Evolutionary conservation across 192 early-diverging fungal genomes (phyloP).

Genomic region (Dimargaris cristalligena): DNA sequence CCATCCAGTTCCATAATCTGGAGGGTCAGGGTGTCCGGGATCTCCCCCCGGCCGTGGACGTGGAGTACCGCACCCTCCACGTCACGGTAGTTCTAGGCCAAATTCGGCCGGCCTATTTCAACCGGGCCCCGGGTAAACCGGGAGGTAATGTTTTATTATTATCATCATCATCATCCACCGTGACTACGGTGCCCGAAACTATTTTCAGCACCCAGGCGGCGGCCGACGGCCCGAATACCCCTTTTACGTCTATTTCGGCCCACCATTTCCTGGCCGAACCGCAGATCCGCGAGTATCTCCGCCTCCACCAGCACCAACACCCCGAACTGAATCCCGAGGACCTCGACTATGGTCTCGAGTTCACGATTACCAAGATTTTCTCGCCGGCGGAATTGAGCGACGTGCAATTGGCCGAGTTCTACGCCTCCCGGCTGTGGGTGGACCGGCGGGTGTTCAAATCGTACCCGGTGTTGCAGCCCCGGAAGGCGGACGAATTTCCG

Average conservation of each 20-base stretch:
- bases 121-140: no score
- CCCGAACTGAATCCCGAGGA: background rate
- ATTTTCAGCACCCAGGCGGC: conserved; percentile 28
- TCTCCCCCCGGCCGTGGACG: background rate
- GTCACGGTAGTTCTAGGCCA: conserved; percentile 40
- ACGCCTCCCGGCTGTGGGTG: conserved; percentile 26
- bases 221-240: background rate
- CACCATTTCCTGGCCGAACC: background rate
- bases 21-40: background rate
- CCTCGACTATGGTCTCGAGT: background rate
- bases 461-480: conserved; percentile 33
- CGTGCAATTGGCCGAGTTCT: conserved; percentile 27
- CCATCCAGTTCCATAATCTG: background rate
- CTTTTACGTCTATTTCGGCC: background rate
- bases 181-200: conserved; percentile 22
- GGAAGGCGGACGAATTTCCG: conserved; percentile 6
- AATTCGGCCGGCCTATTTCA: conserved; percentile 32
- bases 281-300: background rate
- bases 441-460: conserved; percentile 38
- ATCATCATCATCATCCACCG: no score
- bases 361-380: conserved; percentile 41
- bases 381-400: conserved; percentile 23
- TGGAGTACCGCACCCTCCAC: conserved; percentile 31
- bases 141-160: no score
- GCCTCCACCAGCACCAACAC: background rate